Evolutionary conservation across 495 filamentous ascomycete genomes (phyloP), one percentile per base, ranked within the genome.

Genomic region (Penicillium coprophilum): DNA sequence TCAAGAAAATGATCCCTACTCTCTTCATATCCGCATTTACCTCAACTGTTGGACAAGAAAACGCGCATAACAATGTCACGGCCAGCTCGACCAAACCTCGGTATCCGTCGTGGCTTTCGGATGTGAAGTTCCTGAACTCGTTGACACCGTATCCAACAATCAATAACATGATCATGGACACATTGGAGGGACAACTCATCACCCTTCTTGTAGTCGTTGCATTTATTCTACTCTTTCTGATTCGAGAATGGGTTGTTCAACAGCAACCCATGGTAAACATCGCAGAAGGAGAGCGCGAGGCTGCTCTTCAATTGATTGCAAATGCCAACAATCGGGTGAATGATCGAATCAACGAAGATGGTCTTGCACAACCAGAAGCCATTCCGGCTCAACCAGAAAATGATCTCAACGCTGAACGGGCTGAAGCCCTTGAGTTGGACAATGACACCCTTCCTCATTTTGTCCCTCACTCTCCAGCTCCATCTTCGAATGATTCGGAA

Each of bases 211-310:
- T 97, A 31, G 92, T 99, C 7, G 78, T 92, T 49, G 88, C 86
- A 45, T 97, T 97, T 68, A 96, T 99, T 49, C 73, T 99, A 31
- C 85, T 99, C 39, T 97, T 99, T 60, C 74, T 99, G 17, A 96
- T 99, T 48, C 80, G 94, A 17, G 94, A 99, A 72, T 99, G 96
- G 84, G 94, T 99, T 38, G 91, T 97, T 6, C 93, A 97, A 64
- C 94, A 97, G 67, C 95, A 97, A 65, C 92, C 92, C 10, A 88
- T 88, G 57, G 77, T 81, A 32, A 82, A 84, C 53, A 74, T 85
- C 44, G 77, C 71, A 19, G 67, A 86, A 71, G 72, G 82, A 63
- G 72, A 83, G 63, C 61, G 77, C 27, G 71, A 81, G 55, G 66
- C 75, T 38, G 66, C 76, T 46, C 43, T 75, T 56, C 55, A 67